phyloP scores from a whole-genome alignment of 2,329 filamentous ascomycete species.

The Penicillium sp. region DNA sequence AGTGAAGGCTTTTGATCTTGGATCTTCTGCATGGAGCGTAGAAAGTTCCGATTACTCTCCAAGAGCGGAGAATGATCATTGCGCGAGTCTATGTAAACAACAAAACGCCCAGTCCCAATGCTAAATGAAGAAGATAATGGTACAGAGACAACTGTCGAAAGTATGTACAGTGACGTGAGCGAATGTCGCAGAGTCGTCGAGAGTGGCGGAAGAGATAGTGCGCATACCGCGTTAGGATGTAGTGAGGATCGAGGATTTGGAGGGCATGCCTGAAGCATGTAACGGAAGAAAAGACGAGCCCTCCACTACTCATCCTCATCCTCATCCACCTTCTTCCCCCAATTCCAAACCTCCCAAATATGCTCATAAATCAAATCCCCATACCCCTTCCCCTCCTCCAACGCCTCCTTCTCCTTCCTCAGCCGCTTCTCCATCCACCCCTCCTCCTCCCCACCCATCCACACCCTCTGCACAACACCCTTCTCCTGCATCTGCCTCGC shows the following conservation, averaged over 20 bases:
- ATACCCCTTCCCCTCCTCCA: conserved; percentile 48
- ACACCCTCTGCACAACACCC: conserved; percentile 35
- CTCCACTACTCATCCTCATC: conserved; percentile 15
- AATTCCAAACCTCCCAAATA: conserved; percentile 51
- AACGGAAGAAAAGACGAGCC: neutral
- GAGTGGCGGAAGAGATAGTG: neutral
- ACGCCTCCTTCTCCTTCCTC: conserved; percentile 46
- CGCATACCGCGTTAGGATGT: neutral
- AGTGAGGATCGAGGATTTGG: neutral
- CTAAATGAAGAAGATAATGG: conserved; percentile 15
- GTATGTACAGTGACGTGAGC: neutral
- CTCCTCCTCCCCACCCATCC: conserved; percentile 46
- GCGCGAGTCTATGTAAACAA: neutral
- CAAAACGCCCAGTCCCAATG: conserved; percentile 24
- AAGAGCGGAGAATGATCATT: neutral
- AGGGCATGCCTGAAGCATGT: neutral
- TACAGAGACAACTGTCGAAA: conserved; percentile 9
- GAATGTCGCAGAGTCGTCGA: neutral
- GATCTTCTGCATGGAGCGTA: neutral
- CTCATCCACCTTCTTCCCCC: conserved; percentile 34
- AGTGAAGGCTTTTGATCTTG: neutral
- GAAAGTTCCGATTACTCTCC: neutral
- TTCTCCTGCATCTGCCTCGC: conserved; percentile 33
- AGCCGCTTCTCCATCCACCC: conserved; percentile 48
- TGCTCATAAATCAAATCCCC: conserved; percentile 49